Evolutionary conservation across 805 yeast genomes (phyloP).

Genomic region (Candida tibetensis): DNA sequence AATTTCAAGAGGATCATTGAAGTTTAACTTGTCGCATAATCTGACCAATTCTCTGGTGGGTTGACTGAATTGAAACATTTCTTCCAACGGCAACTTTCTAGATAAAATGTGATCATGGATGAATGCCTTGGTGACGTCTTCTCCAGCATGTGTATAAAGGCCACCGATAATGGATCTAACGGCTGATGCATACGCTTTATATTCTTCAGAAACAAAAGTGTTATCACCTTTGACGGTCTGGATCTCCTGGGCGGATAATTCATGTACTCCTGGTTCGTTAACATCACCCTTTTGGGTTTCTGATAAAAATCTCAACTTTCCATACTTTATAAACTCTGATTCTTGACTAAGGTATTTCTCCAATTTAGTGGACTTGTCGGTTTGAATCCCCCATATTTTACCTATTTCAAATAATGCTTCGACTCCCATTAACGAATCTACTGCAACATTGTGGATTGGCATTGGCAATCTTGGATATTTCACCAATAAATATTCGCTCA

Average conservation of each 20-base stretch:
- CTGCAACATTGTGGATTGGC: slow-evolving; percentile 69
- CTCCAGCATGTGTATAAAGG: slow-evolving; percentile 70
- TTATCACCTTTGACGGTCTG: slow-evolving; percentile 12
- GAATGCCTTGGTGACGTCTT: slow-evolving; percentile 61
- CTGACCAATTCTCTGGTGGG: slow-evolving; percentile 83
- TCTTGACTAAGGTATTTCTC: slow-evolving; percentile 69
- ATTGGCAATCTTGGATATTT: slow-evolving; percentile 90
- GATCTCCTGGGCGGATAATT: slow-evolving; percentile 28
- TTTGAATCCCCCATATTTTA: slow-evolving; percentile 84
- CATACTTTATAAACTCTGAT: slow-evolving; percentile 63
- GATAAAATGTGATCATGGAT: slow-evolving; percentile 74
- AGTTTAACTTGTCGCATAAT: slow-evolving; percentile 70
- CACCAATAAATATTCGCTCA: slow-evolving; percentile 66
- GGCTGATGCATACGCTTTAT: slow-evolving; percentile 58
- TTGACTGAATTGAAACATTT: slow-evolving; percentile 75
- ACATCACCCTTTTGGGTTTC: slow-evolving; percentile 27
- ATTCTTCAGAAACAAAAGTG: slow-evolving; percentile 34
- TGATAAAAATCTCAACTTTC: slow-evolving; percentile 57
- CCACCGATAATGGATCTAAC: slow-evolving; percentile 86
- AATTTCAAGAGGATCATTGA: slow-evolving; percentile 67
- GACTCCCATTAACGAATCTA: slow-evolving; percentile 71
- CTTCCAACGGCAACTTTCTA: slow-evolving; percentile 71
- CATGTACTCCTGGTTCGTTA: slow-evolving; percentile 51
- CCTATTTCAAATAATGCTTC: slow-evolving; percentile 66
- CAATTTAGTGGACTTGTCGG: slow-evolving; percentile 60